A percentile compares a stretch with the other conserved stretches of the same genome.
These are phyloP conservation scores for Begonia loranthoides DNA, from an alignment of 306 rosid species.

Conservation along the genomic window DNA sequence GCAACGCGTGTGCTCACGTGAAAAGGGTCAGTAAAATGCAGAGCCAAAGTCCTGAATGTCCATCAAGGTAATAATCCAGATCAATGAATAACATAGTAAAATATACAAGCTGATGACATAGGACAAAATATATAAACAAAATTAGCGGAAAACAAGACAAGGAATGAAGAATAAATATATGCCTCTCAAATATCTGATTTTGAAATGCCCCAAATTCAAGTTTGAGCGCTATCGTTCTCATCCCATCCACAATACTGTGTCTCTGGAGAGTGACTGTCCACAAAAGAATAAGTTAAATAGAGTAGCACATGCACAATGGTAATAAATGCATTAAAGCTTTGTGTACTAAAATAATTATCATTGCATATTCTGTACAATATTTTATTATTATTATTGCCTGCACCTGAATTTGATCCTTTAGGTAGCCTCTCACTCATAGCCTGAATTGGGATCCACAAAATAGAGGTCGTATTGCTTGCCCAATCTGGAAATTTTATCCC, in stretches of 20 bases:
- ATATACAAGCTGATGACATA: neutral
- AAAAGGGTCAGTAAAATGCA: slow-evolving; percentile 95
- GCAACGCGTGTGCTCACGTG: slow-evolving; percentile 67
- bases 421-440: slow-evolving; percentile 61
- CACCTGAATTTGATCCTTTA: slow-evolving; percentile 91
- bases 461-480: slow-evolving; percentile 74
- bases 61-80: slow-evolving; percentile 12
- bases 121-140: too few relatives aligned
- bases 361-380: too few relatives aligned
- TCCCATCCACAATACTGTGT: slow-evolving; percentile 85
- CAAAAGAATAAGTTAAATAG: slow-evolving; percentile 17
- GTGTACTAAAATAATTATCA: too few relatives aligned
- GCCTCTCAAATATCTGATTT: slow-evolving; percentile 90
- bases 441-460: slow-evolving; percentile 75
- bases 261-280: slow-evolving; percentile 63
- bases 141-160: neutral
- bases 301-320: slow-evolving; percentile 10
- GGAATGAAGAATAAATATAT: slow-evolving; percentile 12
- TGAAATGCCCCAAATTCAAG: slow-evolving; percentile 85
- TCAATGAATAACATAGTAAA: slow-evolving; percentile 2
- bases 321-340: neutral
- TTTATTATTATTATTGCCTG: slow-evolving; percentile 21
- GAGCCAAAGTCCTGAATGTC: slow-evolving; percentile 78
- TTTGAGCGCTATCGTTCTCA: slow-evolving; percentile 91
- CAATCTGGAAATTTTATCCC: slow-evolving; percentile 87